phyloP scores from a whole-genome alignment of 768 basidiomycete genomes.

The Serendipita indica region DNA sequence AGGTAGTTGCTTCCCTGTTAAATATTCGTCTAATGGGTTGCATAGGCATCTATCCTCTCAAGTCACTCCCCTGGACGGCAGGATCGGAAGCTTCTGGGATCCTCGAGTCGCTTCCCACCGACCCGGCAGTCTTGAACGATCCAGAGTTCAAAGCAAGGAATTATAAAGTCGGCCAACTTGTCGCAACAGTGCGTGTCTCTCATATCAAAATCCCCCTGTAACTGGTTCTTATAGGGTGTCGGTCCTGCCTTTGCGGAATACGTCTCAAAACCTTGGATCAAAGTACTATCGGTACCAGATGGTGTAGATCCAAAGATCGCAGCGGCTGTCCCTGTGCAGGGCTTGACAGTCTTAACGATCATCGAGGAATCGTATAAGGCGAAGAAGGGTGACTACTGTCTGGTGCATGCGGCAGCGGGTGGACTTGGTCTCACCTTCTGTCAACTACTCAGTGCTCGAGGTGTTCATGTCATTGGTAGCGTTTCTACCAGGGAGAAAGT shows the following conservation, averaged over 20 bases:
- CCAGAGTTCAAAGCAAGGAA: constrained; percentile 47
- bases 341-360: constrained; percentile 61
- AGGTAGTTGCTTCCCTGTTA: constrained; percentile 20
- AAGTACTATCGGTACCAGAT: constrained; percentile 50
- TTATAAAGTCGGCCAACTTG: constrained; percentile 53
- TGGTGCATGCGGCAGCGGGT: constrained; percentile 86
- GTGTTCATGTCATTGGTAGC: constrained; percentile 86
- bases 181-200: constrained; percentile 34
- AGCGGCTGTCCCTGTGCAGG: constrained; percentile 57
- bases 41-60: constrained; percentile 46
- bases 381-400: constrained; percentile 59
- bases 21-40: constrained; percentile 15
- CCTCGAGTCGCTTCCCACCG: constrained; percentile 59
- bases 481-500: constrained; percentile 79
- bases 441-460: constrained; percentile 54
- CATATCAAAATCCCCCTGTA: neutral
- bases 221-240: constrained; percentile 17
- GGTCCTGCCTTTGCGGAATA: constrained; percentile 49
- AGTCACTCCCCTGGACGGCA: constrained; percentile 45
- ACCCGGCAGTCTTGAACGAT: constrained; percentile 41
- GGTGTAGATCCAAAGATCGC: constrained; percentile 43
- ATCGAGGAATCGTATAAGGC: constrained; percentile 77
- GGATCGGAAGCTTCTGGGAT: constrained; percentile 71
- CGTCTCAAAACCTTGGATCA: constrained; percentile 46
- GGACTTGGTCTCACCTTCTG: constrained; percentile 59